Evolutionary conservation across 2,329 filamentous ascomycete genomes (phyloP), one percentile per base, ranked within the genome.

Genomic region (Teratosphaeria epicoccoides): DNA sequence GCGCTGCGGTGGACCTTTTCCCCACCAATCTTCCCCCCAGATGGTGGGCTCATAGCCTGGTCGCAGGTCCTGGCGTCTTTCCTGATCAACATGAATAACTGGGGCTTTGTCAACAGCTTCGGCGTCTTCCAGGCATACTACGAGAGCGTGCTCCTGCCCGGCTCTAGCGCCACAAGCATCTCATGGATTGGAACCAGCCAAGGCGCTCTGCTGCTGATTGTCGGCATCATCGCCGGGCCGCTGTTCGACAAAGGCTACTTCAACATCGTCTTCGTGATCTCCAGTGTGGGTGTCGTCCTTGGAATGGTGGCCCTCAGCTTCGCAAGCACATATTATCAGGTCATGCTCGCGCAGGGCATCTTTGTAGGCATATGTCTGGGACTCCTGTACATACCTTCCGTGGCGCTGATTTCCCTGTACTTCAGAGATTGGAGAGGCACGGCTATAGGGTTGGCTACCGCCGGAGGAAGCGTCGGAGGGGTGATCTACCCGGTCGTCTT

Each of bases 101-200:
- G 73, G 49, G 24, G 43, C 48, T 51, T 54, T 14, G 17, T 44
- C 20, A 54, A 51, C 47, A 52, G 50, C 20, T 54, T 54, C 22
- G 56, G 56, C 25, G 55, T 57, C 3, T 76, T 72, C 55, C 72
- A 76, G 55, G 70, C 73, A 0, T 76, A 72, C 59, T 76, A 76
- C 57, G 68, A 74, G 52, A 66, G 63, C 14, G 63, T 63, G 3
- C 62, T 73, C 4, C 66, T 76, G 2, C 58, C 63, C 4, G 52
- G 51, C 6, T 66, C 66, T 1, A 65, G 59, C 2, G 63, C 73
- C 1, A 74, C 71, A 2, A 60, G 68, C 11, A 75, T 77, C 48
- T 70, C 73, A 28, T 76, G 74, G 74, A 73, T 77, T 52, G 74
- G 74, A n/a, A 71, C 68, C 7, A 65, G 75, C n/a, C 73, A 76